Conservation (phyloP, 2,329 filamentous ascomycete species). For the Ophiostoma fasciatum region DNA sequence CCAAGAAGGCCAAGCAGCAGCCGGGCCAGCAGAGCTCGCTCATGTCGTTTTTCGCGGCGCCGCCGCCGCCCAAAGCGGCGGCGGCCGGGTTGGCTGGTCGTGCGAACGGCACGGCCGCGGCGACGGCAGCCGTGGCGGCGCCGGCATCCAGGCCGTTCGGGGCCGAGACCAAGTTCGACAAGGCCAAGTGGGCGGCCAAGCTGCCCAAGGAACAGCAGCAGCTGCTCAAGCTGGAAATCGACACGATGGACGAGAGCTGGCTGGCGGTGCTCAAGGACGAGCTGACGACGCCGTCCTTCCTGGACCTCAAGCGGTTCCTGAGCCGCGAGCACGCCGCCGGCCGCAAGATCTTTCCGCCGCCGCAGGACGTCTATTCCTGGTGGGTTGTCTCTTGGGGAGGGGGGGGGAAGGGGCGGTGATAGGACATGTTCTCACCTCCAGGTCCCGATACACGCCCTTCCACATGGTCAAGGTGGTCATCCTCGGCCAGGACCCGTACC, state of each 20-base stretch:
- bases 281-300: slow-evolving; percentile 61
- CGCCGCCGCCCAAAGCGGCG: slow-evolving; percentile 31
- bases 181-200: slow-evolving; percentile 72
- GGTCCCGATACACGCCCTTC: slow-evolving; percentile 88
- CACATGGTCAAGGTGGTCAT: slow-evolving; percentile 83
- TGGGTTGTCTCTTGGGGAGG: too few relatives aligned
- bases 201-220: slow-evolving; percentile 70
- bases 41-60: slow-evolving; percentile 67
- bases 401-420: too few relatives aligned
- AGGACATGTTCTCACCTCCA: slow-evolving; percentile 27
- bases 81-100: background rate
- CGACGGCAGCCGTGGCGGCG: slow-evolving; percentile 11
- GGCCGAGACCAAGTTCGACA: slow-evolving; percentile 54
- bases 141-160: slow-evolving; percentile 6
- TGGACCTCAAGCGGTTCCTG: slow-evolving; percentile 78
- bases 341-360: slow-evolving; percentile 74
- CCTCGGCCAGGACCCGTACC: slow-evolving; percentile 92
- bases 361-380: slow-evolving; percentile 90
- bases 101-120: slow-evolving; percentile 1
- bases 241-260: slow-evolving; percentile 87
- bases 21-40: slow-evolving; percentile 51
- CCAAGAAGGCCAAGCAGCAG: slow-evolving; percentile 61
- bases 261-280: slow-evolving; percentile 79
- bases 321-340: slow-evolving; percentile 58
- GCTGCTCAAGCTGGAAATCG: slow-evolving; percentile 76